Evolutionary conservation across 768 basidiomycete species (phyloP).

Genomic region (Amanita rubescens): DNA sequence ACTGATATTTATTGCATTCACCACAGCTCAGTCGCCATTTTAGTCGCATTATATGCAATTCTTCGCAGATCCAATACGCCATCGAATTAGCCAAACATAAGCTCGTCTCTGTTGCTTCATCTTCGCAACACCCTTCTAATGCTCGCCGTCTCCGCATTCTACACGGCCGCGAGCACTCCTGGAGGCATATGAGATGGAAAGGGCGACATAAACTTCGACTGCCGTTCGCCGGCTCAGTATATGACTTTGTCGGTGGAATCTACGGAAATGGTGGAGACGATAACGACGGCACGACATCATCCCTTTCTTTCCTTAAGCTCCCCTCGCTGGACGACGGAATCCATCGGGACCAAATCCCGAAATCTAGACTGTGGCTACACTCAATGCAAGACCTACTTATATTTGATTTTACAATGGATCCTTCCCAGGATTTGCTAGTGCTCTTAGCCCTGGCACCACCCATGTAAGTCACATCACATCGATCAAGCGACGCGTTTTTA

Average conservation of each 20-base stretch:
- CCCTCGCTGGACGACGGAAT: slow-evolving; percentile 24
- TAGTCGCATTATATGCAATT: slow-evolving; percentile 31
- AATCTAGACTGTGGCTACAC: slow-evolving; percentile 18
- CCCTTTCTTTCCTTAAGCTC: slow-evolving; percentile 45
- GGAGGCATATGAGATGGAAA: slow-evolving; percentile 38
- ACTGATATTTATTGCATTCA: slow-evolving; percentile 5
- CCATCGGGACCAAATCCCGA: slow-evolving; percentile 25
- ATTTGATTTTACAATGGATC: slow-evolving; percentile 54
- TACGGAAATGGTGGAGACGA: slow-evolving; percentile 45
- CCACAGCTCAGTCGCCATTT: slow-evolving; percentile 30
- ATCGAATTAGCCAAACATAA: slow-evolving; percentile 42
- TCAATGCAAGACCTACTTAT: slow-evolving; percentile 33
- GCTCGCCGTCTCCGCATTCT: slow-evolving; percentile 34
- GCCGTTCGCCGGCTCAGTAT: slow-evolving; percentile 39
- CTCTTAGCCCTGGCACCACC: slow-evolving; percentile 37
- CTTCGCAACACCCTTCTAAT: slow-evolving; percentile 24
- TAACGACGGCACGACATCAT: slow-evolving; percentile 30
- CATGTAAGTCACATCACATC: slow-evolving; percentile 27
- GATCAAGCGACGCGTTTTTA: not conserved
- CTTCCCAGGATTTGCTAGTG: slow-evolving; percentile 44
- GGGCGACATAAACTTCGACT: slow-evolving; percentile 28
- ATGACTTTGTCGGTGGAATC: slow-evolving; percentile 43
- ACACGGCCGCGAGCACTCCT: slow-evolving; percentile 36
- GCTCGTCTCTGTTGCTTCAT: slow-evolving; percentile 31
- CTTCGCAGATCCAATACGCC: slow-evolving; percentile 40